Base-by-base conservation (phyloP, 1,139 yeast genomes). In the Suhomyces yuchorum region DNA sequence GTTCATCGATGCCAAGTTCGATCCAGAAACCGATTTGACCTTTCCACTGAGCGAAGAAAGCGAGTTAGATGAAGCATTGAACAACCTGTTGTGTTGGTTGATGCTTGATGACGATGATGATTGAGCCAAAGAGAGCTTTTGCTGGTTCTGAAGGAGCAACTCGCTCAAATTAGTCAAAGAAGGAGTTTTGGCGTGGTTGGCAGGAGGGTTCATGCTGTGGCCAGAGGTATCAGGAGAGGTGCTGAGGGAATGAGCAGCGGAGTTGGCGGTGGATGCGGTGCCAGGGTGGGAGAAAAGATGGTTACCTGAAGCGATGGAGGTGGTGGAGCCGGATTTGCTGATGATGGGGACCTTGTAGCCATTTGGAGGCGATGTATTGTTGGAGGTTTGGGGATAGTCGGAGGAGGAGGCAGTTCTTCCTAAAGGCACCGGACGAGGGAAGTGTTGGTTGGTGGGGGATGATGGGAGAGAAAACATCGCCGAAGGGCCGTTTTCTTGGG, bases 161-260 rank as follows among this genome's bases (percentile, higher is more conserved):
- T 70, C 75, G 48, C 66, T 65, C 50, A 70, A 58, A 51, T 68
- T 70, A 23, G 65, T 60, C 23, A 69, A 54, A 3, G 71, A 66
- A 5, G 65, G 52, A 7, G 49, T 46, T 19, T 49, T 44, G 3
- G 49, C 42, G 23, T 43, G 44, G 35, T n/a, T 11, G 2, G 51
- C 8, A 5, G 56, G 56, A 2, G 56, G 56, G 38, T 50, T 52
- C 49, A 50, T 47, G 19, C 49, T 46, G 24, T 57, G 46, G n/a
- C 53, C 43, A 9, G 51, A 42, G 34, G 48, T 47, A 40, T 69
- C 75, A 4, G 76, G 76, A 2, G 71, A 64, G 2, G 75, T 70
- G 48, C 71, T 64, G 22, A 71, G 58, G 2, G 71, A 65, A 35
- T 62, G 69, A 42, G 56, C 46, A 3, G 62, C 60, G 36, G 65